phyloP scores from a whole-genome alignment of 345 rosid species.

The Populus nigra region DNA sequence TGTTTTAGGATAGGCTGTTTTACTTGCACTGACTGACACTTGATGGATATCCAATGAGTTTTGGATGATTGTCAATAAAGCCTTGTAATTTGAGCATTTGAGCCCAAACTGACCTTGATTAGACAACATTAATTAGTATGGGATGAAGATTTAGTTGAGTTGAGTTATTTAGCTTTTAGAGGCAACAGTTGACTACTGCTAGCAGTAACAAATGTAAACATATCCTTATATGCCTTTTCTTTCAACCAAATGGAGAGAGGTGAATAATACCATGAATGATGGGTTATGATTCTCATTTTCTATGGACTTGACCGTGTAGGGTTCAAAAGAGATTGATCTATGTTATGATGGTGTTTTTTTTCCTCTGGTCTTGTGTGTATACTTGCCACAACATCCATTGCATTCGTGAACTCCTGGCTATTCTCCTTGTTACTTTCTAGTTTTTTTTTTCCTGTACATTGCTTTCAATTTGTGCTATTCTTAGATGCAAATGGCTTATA shows the following conservation, averaged over 20 bases:
- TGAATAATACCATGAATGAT: background rate
- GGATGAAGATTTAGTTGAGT: background rate
- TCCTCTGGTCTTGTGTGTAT: background rate
- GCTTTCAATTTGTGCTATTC: constrained; percentile 4
- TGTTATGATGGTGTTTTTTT: too few relatives aligned
- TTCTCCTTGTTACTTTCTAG: background rate
- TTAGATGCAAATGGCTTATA: constrained; percentile 16
- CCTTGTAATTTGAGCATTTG: constrained; percentile 1
- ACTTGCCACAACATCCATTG: constrained; percentile 7
- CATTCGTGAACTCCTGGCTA: background rate
- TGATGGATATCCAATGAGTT: background rate
- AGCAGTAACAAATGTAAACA: background rate
- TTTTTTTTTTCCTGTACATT: background rate
- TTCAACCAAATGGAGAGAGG: background rate
- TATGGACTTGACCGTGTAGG: background rate
- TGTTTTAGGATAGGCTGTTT: background rate
- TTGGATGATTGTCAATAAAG: background rate
- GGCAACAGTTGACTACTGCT: background rate
- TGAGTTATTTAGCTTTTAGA: background rate
- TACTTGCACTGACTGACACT: too few relatives aligned
- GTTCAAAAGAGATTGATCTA: too few relatives aligned
- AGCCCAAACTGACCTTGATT: background rate
- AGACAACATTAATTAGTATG: background rate
- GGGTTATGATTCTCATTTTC: background rate
- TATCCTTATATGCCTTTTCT: background rate